A percentile compares a stretch with the other conserved stretches of the same genome.
Evolutionary conservation across 2,329 filamentous ascomycete species (phyloP).

Genomic region (Mycocentrospora acerina): DNA sequence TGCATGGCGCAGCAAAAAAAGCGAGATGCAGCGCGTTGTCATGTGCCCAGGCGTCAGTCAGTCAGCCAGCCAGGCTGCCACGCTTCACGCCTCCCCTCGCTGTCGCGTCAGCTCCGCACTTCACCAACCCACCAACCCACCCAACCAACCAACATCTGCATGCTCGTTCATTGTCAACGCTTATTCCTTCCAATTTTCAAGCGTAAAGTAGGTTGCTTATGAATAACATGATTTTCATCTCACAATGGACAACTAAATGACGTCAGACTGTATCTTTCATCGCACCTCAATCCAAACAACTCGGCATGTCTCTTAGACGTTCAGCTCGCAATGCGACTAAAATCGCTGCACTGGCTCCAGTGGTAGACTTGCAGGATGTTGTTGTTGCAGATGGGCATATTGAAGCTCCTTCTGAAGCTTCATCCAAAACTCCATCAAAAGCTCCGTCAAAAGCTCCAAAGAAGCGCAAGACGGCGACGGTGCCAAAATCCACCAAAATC

Average conservation of each 20-base stretch:
- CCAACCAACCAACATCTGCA: constrained; percentile 2
- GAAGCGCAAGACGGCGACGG: constrained; percentile 25
- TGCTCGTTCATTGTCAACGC: constrained; percentile 1
- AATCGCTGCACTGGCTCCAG: constrained; percentile 18
- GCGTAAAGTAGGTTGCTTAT: constrained; percentile 4
- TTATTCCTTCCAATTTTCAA: neutral
- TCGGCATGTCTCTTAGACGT: constrained; percentile 54
- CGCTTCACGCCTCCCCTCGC: constrained; percentile 7
- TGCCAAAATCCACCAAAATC: constrained; percentile 1
- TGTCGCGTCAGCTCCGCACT: constrained; percentile 18
- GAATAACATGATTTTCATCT: constrained; percentile 49
- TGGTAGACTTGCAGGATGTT: constrained; percentile 11
- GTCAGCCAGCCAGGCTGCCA: constrained; percentile 2
- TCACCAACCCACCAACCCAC: constrained; percentile 4
- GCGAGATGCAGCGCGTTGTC: constrained; percentile 26
- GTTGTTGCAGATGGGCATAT: too few relatives aligned
- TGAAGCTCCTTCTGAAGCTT: too few relatives aligned
- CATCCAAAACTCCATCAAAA: constrained; percentile 14
- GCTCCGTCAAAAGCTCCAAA: constrained; percentile 15
- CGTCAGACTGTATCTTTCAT: constrained; percentile 17
- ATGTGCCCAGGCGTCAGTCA: constrained; percentile 31
- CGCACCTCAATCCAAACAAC: constrained; percentile 2
- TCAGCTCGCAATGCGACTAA: constrained; percentile 51
- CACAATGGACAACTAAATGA: constrained; percentile 11
- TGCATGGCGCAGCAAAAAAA: constrained; percentile 2